Base-by-base conservation (phyloP, 345 rosid genomes). In the Rubroshorea leprosula region DNA sequence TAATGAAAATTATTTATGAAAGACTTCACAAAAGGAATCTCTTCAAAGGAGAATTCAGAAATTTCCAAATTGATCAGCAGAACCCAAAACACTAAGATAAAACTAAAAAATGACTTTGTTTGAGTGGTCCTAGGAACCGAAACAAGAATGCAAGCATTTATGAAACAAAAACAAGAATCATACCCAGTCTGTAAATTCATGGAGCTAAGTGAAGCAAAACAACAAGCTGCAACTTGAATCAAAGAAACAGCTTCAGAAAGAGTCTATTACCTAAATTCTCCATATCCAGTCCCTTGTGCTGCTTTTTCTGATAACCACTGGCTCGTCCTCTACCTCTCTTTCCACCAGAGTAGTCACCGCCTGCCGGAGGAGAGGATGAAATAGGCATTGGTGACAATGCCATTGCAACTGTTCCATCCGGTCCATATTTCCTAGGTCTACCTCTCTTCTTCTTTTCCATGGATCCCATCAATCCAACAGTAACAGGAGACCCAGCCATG, bases 381-480 rank as follows among this genome's bases (percentile, higher is more conserved):
- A 83, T 68, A 2, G 84, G 84, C 70, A 72, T 70, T 1, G 85
- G 85, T 6, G 83, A 81, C 66, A 74, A 67, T 61, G 87, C 66
- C 72, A 72, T 55, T 0, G 66, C 56, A 11, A 71, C 68, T 9
- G 77, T 31, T 55, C 89, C 96, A 53, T 87, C 87, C 0, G 86
- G 81, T 38, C 82, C 92, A 61, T 87, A 81, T 66, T 87, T 87
- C 80, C 96, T 79, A 31, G 96, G 92, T 55, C 89, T 79, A 26
- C 92, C 96, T 45, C 96, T 85, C 85, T 78, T 85, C 78, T 87
- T 87, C 84, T 83, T 87, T 54, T 73, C 87, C 4, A 50, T 39
- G 15, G 74, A 29, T 52, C 80, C 83, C 29, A 60, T 39, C 62
- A 80, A 67, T 43, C 79, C 85, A 2, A 69, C 69, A 67, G 65